Evolutionary conservation across 768 basidiomycete genomes (phyloP).

Genomic region (Tylopilus balloui): DNA sequence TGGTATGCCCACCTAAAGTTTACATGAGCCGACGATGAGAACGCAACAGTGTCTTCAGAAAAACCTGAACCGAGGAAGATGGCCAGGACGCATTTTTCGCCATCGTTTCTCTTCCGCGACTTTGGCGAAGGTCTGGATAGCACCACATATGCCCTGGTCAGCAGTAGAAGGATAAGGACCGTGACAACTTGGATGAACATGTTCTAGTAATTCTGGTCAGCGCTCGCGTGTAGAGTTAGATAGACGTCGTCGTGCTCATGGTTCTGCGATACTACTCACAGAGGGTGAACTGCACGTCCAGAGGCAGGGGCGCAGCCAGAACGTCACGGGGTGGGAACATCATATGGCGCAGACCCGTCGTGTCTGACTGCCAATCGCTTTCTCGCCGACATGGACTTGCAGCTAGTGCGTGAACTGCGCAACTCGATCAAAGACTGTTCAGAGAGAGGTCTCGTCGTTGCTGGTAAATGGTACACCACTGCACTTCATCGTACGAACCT

Average conservation of each 20-base stretch:
- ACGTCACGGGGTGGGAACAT: conserved; percentile 18
- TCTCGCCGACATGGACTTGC: conserved; percentile 38
- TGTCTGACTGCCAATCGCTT: neutral
- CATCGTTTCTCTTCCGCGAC: conserved; percentile 8
- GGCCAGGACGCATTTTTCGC: conserved; percentile 50
- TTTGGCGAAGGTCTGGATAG: conserved; percentile 12
- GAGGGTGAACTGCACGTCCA: neutral
- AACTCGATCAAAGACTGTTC: conserved; percentile 67
- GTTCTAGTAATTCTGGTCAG: neutral
- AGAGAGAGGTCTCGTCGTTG: conserved; percentile 62
- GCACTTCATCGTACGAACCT: conserved; percentile 5
- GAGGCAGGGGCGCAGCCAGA: neutral
- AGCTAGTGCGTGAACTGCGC: conserved; percentile 53
- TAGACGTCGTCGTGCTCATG: neutral
- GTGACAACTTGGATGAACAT: conserved; percentile 15
- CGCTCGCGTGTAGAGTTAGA: neutral
- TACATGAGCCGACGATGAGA: conserved; percentile 8
- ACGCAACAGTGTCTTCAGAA: conserved; percentile 18
- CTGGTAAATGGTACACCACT: conserved; percentile 68
- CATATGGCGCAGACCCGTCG: neutral
- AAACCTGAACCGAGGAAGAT: conserved; percentile 93
- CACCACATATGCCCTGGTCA: conserved; percentile 18
- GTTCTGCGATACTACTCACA: neutral
- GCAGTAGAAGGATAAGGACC: conserved; percentile 11
- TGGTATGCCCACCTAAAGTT: conserved; percentile 84